A percentile compares a stretch with the other conserved stretches of the same genome.
These are phyloP conservation scores for Crepidotus sp. DNA, from an alignment of 1,284 basidiomycete species.

Conservation along the genomic window DNA sequence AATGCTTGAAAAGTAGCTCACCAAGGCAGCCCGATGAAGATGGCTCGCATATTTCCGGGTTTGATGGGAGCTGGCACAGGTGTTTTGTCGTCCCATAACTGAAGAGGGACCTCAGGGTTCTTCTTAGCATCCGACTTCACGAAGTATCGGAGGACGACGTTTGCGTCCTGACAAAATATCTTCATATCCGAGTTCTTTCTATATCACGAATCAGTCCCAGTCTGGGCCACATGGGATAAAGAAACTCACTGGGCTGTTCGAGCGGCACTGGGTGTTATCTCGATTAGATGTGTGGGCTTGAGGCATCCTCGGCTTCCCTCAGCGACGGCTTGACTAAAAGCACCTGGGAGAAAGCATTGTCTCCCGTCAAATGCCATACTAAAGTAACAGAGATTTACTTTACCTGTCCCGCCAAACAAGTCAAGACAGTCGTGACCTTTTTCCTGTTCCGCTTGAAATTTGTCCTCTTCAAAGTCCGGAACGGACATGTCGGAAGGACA, in stretches of 20 bases:
- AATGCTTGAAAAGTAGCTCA: constrained; percentile 22
- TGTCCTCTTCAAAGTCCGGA: background rate
- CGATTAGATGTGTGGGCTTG: constrained; percentile 54
- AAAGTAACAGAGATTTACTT: background rate
- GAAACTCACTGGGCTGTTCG: constrained; percentile 42
- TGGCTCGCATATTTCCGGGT: constrained; percentile 47
- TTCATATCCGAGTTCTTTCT: constrained; percentile 29
- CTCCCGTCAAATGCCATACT: background rate
- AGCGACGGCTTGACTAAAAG: constrained; percentile 51
- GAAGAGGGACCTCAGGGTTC: constrained; percentile 27
- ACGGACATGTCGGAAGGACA: constrained; percentile 28
- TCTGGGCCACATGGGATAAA: background rate
- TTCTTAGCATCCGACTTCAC: constrained; percentile 39
- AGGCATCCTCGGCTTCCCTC: constrained; percentile 38
- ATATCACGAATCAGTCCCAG: constrained; percentile 16
- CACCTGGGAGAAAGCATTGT: constrained; percentile 35
- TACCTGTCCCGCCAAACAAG: constrained; percentile 14
- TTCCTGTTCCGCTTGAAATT: constrained; percentile 7
- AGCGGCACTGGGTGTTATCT: constrained; percentile 64
- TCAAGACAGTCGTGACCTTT: constrained; percentile 7
- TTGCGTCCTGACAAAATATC: constrained; percentile 54
- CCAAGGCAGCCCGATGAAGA: constrained; percentile 71
- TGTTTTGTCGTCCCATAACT: constrained; percentile 30
- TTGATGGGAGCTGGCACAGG: constrained; percentile 37
- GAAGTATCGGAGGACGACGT: constrained; percentile 45